A percentile compares a stretch with the other conserved stretches of the same genome.
Conservation (phyloP, 805 yeast species). For the Priceomyces melissophilus region DNA sequence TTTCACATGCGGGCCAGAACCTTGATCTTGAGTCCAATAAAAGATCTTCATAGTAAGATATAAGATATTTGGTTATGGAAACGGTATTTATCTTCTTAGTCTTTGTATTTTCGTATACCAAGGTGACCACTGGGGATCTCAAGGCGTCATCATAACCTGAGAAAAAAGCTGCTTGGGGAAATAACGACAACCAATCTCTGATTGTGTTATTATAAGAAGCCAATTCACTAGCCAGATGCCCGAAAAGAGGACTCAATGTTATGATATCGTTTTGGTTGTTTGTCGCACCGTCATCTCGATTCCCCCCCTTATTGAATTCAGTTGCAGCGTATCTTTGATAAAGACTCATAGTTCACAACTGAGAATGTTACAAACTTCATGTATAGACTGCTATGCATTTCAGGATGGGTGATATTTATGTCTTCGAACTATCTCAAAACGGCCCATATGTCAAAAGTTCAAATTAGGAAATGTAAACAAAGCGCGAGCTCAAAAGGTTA, state of each 20-base stretch:
- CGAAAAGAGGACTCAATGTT: constrained; percentile 2
- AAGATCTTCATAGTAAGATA: constrained; percentile 54
- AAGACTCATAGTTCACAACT: constrained; percentile 25
- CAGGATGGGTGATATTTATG: constrained; percentile 1
- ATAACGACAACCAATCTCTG: constrained; percentile 36
- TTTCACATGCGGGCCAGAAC: constrained; percentile 77
- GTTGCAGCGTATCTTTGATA: constrained; percentile 35
- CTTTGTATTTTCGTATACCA: constrained; percentile 48
- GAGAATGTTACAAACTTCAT: not conserved
- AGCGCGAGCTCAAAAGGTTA: constrained; percentile 34
- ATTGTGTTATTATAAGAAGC: constrained; percentile 5
- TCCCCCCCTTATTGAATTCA: constrained; percentile 7
- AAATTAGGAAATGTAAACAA: constrained; percentile 3
- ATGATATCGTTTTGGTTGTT: not conserved
- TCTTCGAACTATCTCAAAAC: constrained; percentile 1
- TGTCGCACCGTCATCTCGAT: not conserved
- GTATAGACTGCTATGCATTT: no score
- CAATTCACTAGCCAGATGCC: constrained; percentile 1
- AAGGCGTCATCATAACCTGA: constrained; percentile 50
- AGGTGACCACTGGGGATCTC: constrained; percentile 44
- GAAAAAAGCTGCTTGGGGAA: constrained; percentile 52
- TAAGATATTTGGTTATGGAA: constrained; percentile 64
- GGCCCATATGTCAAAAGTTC: constrained; percentile 1
- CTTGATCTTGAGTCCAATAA: constrained; percentile 59
- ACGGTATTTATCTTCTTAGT: constrained; percentile 50